Evolutionary conservation across 2,329 filamentous ascomycete species (phyloP), one percentile per base, ranked within the genome.

Genomic region (Arthrobotrys iridis): DNA sequence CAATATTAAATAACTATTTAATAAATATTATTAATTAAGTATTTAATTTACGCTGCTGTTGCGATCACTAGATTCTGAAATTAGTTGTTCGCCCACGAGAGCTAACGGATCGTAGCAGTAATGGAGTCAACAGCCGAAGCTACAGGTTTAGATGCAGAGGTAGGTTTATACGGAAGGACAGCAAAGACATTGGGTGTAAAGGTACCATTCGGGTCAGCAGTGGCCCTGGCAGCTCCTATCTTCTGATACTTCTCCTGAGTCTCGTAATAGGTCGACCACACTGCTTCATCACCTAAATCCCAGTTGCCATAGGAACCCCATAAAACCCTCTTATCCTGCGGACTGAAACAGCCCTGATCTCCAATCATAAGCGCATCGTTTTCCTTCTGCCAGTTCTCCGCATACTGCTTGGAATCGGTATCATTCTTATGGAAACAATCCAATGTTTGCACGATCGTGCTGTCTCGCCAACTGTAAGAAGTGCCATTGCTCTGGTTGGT

Each of bases 391-490:
- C 80, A 3, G 55, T 10, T 55, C 18, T 33, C 40, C 15, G 60
- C 60, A 22, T 55, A 43, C 13, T 1, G 1, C 13, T 46, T 46
- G 18, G 77, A 62, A 62, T 81, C 82, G 2, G 78, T 77, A 1
- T 80, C 79, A 2, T 78, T 72, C 8, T 81, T 80, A 41, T 86
- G 82, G 77, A 85, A 86, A 63, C 82, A 84, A 66, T 86, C 85
- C 15, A 85, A 79, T 0, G 79, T 81, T 41, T 80, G 80, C 3
- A 80, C 78, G 6, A 85, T 77, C 1, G 81, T 83, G 0, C 82
- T 82, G 77, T 86, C 84, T 55, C 85, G 81, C 83, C 84, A 85
- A 78, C 84, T 85, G 76, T 83, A 85, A 0, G 84, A 81, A 0
- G 84, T 86, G 4, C 84, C 84, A 55, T 85, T 85, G 52, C 80